Evolutionary conservation across 140 eudicot species (phyloP).

Genomic region (Flaveria floridana): DNA sequence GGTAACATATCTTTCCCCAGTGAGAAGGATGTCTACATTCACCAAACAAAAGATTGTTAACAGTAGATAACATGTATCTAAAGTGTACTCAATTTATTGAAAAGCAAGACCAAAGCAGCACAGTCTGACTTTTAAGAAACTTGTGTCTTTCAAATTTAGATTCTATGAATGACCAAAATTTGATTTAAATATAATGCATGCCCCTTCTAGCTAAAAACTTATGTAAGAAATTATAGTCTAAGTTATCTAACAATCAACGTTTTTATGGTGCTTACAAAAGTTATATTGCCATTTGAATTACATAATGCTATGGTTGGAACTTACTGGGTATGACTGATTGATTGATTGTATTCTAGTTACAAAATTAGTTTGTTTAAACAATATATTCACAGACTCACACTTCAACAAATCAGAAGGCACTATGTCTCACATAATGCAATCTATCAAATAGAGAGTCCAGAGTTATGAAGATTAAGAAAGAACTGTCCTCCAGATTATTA

Average conservation of each 20-base stretch:
- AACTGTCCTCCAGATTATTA: neutral
- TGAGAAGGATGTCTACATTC: slow-evolving; percentile 86
- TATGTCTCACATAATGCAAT: neutral
- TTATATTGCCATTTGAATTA: neutral
- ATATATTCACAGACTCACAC: neutral
- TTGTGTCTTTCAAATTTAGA: neutral
- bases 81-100: neutral
- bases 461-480: neutral
- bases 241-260: neutral
- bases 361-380: too few relatives aligned
- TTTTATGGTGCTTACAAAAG: neutral
- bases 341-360: too few relatives aligned
- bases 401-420: neutral
- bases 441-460: neutral
- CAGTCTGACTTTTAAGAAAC: slow-evolving; percentile 10
- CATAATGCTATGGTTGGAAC: neutral
- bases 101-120: slow-evolving; percentile 1
- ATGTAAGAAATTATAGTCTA: neutral
- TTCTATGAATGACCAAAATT: neutral
- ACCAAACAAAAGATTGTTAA: slow-evolving; percentile 24
- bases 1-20: slow-evolving; percentile 88
- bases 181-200: too few relatives aligned
- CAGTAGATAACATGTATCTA: slow-evolving; percentile 1
- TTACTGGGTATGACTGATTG: too few relatives aligned
- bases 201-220: neutral